These are phyloP conservation scores for Paraphysoderma sedebokerense DNA, from an alignment of 371 early-diverging fungal species.

Conservation along the genomic window DNA sequence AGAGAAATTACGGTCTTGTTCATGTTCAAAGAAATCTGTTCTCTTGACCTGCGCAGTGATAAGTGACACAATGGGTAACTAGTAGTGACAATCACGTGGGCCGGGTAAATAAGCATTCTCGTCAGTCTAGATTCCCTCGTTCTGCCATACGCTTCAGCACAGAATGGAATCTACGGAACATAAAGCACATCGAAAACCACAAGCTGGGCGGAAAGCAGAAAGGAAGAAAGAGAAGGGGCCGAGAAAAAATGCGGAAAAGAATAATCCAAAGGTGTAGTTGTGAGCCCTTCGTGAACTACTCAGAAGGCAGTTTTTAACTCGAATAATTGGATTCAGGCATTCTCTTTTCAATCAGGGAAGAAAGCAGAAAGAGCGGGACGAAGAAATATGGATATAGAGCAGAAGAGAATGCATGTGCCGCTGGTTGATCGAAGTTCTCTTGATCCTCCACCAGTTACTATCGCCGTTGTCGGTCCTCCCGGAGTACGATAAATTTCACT, in stretches of 20 bases:
- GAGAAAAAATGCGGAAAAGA: slow-evolving; percentile 56
- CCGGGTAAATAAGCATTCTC: no score
- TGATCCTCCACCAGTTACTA: slow-evolving; percentile 78
- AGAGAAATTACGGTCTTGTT: no score
- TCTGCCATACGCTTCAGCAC: no score
- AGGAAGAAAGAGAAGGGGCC: slow-evolving; percentile 67
- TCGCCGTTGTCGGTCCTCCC: slow-evolving; percentile 94
- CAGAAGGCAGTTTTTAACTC: neutral
- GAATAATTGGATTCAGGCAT: slow-evolving; percentile 34
- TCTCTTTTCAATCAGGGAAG: slow-evolving; percentile 56
- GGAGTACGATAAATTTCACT: no score
- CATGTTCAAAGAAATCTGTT: no score
- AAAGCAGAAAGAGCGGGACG: slow-evolving; percentile 59
- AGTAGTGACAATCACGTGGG: no score
- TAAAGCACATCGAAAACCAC: slow-evolving; percentile 65
- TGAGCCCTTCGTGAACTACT: neutral
- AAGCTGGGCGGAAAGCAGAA: slow-evolving; percentile 73
- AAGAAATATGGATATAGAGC: slow-evolving; percentile 68
- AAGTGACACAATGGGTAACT: no score
- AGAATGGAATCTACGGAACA: slow-evolving; percentile 9
- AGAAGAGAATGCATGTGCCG: slow-evolving; percentile 90
- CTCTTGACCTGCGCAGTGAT: no score
- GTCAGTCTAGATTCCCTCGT: no score
- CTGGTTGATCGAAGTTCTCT: slow-evolving; percentile 83
- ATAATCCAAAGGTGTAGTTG: slow-evolving; percentile 62